phyloP scores from a whole-genome alignment of 2,329 filamentous ascomycete genomes.

The Raffaelea arxii region DNA sequence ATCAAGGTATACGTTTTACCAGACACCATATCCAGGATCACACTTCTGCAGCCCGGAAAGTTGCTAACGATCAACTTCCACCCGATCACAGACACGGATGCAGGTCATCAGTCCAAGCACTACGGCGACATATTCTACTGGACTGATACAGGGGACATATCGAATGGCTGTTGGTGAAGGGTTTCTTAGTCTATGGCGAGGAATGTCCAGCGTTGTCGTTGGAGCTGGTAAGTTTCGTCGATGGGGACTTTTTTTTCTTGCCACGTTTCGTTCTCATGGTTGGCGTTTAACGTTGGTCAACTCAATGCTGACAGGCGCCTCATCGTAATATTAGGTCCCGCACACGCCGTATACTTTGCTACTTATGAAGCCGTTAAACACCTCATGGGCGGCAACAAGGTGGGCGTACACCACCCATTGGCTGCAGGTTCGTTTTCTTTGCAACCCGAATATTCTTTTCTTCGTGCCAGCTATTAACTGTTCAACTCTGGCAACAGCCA shows the following conservation, averaged over 20 bases:
- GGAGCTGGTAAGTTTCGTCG: slow-evolving; percentile 63
- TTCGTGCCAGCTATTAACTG: not conserved
- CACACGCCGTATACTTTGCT: slow-evolving; percentile 95
- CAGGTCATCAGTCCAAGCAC: slow-evolving; percentile 83
- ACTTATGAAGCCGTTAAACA: slow-evolving; percentile 98
- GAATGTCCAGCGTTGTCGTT: slow-evolving; percentile 90
- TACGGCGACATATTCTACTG: slow-evolving; percentile 66
- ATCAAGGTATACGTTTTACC: slow-evolving; percentile 87
- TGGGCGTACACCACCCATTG: slow-evolving; percentile 79
- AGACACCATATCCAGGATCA: too few species aligned
- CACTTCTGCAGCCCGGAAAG: too few species aligned
- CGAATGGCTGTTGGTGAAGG: slow-evolving; percentile 89
- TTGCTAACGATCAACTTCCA: slow-evolving; percentile 3
- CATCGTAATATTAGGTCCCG: slow-evolving; percentile 55
- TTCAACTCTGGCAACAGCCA: slow-evolving; percentile 53
- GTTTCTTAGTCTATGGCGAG: slow-evolving; percentile 85
- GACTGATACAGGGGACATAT: slow-evolving; percentile 84
- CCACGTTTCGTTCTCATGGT: too few species aligned
- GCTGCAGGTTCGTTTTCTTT: slow-evolving; percentile 65
- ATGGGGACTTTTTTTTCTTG: too few species aligned
- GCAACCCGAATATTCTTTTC: not conserved
- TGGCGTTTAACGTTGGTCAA: too few species aligned
- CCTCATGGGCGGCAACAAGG: slow-evolving; percentile 82
- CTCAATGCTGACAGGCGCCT: slow-evolving; percentile 8
- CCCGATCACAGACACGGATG: slow-evolving; percentile 84